Conservation (phyloP, 768 basidiomycete species). For the Cubamyces sp. region DNA sequence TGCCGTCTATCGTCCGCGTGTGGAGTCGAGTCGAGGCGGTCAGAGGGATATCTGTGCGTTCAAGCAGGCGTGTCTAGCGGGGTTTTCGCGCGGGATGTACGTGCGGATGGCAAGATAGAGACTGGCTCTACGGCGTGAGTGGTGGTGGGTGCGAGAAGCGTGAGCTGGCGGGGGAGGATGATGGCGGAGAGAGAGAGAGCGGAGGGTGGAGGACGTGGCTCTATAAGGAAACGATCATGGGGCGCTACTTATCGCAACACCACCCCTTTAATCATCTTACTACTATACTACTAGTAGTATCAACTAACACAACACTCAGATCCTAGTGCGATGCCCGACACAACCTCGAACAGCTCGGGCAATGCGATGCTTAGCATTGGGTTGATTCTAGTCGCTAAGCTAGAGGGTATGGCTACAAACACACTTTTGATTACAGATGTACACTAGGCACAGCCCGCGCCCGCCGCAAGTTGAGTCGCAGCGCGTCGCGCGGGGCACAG, state of each 20-base stretch:
- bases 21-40: no score
- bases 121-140: background rate
- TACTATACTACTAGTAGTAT: no score
- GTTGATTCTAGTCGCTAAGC: background rate
- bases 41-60: no score
- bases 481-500: conserved; percentile 13
- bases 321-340: background rate
- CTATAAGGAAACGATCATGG: conserved; percentile 21
- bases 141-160: background rate
- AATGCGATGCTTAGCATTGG: background rate
- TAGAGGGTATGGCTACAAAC: conserved; percentile 20
- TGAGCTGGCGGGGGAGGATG: conserved; percentile 1
- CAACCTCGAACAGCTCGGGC: background rate
- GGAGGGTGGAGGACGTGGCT: conserved; percentile 8
- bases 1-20: no score
- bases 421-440: conserved; percentile 20
- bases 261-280: no score
- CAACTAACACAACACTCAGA: background rate
- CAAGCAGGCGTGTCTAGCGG: background rate
- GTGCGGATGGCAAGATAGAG: background rate
- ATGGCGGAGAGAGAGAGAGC: background rate
- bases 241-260: conserved; percentile 8
- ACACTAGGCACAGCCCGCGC: conserved; percentile 28
- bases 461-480: conserved; percentile 42
- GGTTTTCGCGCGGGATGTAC: background rate